These are phyloP conservation scores for Aspergillus phoenicis DNA, from an alignment of 2,329 filamentous ascomycete species.

Conservation along the genomic window DNA sequence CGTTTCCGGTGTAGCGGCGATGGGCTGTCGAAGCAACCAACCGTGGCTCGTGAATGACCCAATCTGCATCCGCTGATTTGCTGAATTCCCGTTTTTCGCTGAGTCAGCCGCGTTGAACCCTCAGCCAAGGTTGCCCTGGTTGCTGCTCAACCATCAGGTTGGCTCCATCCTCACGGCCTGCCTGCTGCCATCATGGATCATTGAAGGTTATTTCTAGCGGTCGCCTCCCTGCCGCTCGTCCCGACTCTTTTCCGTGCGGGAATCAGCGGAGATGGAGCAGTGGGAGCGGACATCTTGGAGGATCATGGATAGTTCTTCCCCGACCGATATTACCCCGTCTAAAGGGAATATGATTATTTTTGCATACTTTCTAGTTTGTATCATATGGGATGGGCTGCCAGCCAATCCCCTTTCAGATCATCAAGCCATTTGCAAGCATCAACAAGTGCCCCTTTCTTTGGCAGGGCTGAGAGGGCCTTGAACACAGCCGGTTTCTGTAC, in stretches of 20 bases:
- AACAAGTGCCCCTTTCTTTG: conserved; percentile 5
- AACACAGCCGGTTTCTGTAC: not conserved
- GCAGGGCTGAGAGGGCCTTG: not conserved
- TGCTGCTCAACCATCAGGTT: not conserved
- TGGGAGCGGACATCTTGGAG: not conserved
- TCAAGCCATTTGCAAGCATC: not conserved
- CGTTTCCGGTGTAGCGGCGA: conserved; percentile 20
- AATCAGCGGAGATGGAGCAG: not conserved
- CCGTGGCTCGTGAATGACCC: conserved; percentile 24
- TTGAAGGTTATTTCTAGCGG: not conserved
- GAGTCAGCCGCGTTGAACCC: not conserved
- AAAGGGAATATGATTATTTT: too few relatives aligned
- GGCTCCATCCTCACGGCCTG: not conserved
- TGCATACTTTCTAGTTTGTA: not conserved
- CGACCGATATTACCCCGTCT: not conserved
- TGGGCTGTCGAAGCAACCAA: conserved; percentile 23
- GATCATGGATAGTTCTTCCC: not conserved
- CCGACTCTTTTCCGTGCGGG: not conserved
- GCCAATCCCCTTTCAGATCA: conserved; percentile 2
- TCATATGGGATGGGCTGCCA: not conserved
- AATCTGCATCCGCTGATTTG: conserved; percentile 17
- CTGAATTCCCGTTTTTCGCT: not conserved
- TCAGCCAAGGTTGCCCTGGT: not conserved
- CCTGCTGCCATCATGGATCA: not conserved
- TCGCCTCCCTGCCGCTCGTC: not conserved